Evolutionary conservation across 2,329 filamentous ascomycete species (phyloP), one percentile per base, ranked within the genome.

Genomic region (Paraconiothyrium brasiliense): DNA sequence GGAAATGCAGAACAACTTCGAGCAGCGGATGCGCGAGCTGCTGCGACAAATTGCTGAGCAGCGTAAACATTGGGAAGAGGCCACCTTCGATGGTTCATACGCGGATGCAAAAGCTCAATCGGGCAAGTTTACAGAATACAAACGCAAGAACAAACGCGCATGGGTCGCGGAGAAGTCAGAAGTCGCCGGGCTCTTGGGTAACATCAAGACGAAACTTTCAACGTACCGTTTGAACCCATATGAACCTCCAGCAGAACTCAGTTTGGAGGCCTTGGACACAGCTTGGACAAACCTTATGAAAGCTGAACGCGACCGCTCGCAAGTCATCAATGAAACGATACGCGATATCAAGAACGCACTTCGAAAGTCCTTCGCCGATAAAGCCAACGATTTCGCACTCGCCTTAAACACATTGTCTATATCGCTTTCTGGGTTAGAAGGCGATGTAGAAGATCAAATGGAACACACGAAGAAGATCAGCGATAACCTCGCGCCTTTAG

Each of bases 141-240:
- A 98, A 82, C 88, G 89, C 71, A 93, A 90, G 57, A 87, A 91
- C 80, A 99, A 99, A 84, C 88, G 95, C 63, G 89, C 92, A 62
- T 99, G 95, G 95, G 95, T 99, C 32, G 95, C 93, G 1, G 95
- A 99, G 82, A 98, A 97, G 85, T 97, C 93, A 61, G 95, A 99
- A 75, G 84, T 99, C 59, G 93, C 94, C 39, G 95, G 94, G 4
- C 82, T 99, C 63, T 83, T 99, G 58, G 95, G 95, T 39, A 99
- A 99, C 79, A 98, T 99, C 85, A 98, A 97, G 84, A 99, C 95
- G 0, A 99, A 99, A 79, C 85, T 99, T 71, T 94, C 92, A 71
- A 99, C 95, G 44, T 99, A 99, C 78, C 89, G 94, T 54, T 82
- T 99, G 59, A 88, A 92, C 64, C 91, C 94, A 7, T 99, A 99